Base-by-base conservation (phyloP, 768 basidiomycete genomes). In the Boletales sp. region DNA sequence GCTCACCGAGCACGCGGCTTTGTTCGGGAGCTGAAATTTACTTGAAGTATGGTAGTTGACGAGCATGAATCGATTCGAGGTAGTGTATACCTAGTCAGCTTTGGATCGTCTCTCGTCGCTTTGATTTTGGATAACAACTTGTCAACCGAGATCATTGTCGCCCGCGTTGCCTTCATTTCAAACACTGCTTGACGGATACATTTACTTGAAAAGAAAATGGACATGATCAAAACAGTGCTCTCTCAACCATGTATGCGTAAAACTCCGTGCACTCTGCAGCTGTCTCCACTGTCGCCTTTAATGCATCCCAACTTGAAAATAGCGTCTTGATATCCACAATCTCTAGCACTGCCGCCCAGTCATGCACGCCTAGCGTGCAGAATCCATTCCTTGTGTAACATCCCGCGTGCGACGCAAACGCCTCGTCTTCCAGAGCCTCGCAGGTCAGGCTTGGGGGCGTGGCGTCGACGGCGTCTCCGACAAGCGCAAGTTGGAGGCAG, bases 331-430 rank as follows among this genome's bases (percentile, higher is more conserved):
- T 21, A 6, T 44, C 28, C 41, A 62, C 62, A 18, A 75, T 73
- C 33, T 68, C 53, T 7, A 75, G 45, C 34, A 77, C 64, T 9
- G 56, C 68, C 17, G 46, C 34, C 76, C 74, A 77, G 41, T 73
- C 71, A 5, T 49, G 42, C 0, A 61, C 56, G 6, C 65, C 54
- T 41, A 78, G 49, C 33, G 55, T 59, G 57, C 76, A 79, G 15
- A 78, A 55, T n/a, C 77, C 77, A 25, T 60, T 77, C 8, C 57
- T 44, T 0, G 68, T 51, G 41, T 76, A 78, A 47, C 77, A 79
- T 21, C 49, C 48, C 4, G 75, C 58, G 48, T 78, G 77, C 17
- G 74, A 70, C 0, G 57, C 70, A 44, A 76, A 75, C 17, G 75
- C 76, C 34, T 63, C 62, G 38, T 67, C 53, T 33, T 69, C 58